Conservation (phyloP, 139 green algal genomes). For the Chlorella sp. region DNA sequence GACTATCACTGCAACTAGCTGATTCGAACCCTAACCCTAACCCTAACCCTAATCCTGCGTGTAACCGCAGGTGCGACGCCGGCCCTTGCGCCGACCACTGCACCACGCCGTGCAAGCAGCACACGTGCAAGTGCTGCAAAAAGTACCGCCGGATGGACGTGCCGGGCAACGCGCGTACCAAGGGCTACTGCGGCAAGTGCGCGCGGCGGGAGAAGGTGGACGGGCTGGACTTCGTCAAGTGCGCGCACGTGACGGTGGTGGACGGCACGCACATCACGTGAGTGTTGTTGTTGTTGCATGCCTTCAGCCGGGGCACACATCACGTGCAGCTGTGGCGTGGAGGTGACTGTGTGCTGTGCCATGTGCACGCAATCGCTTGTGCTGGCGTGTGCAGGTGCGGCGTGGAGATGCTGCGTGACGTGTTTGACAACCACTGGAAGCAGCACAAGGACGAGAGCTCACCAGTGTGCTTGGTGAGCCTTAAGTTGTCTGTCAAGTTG, state of each 20-base stretch:
- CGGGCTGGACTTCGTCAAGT: background rate
- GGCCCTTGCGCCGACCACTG: background rate
- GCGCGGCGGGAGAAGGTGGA: background rate
- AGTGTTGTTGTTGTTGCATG: background rate
- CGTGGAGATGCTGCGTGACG: background rate
- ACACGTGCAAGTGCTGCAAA: background rate
- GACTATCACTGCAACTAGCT: background rate
- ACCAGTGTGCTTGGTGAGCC: no score
- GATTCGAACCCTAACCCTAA: no score
- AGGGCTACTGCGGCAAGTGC: background rate
- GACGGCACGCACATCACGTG: background rate
- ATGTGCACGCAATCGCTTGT: no score
- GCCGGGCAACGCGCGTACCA: background rate
- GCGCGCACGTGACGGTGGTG: background rate
- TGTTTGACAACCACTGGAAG: constrained; percentile 1
- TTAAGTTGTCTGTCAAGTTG: no score
- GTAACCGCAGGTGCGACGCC: background rate
- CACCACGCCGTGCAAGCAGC: background rate
- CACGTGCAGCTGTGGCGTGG: no score
- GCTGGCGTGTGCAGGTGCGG: background rate
- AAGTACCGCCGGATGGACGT: background rate
- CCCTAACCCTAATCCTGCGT: no score
- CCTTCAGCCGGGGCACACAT: no score
- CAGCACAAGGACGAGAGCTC: background rate
- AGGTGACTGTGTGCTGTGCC: no score